These are phyloP conservation scores for Pouteria glomerata DNA, from an alignment of 148 eudicot species.

Conservation along the genomic window DNA sequence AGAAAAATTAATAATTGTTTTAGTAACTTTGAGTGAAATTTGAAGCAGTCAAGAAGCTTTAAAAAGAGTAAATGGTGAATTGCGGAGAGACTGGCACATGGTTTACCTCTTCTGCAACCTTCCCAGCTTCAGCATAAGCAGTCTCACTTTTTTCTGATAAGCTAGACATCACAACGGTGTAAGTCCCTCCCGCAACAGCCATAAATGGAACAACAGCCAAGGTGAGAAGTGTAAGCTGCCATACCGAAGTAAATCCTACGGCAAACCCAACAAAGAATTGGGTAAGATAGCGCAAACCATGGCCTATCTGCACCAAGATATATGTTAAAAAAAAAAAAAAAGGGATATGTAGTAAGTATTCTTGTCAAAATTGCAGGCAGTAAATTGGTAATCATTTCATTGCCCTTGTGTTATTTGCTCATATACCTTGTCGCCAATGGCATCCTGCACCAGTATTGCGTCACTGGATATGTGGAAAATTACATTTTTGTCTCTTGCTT, in stretches of 20 bases:
- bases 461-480: slow-evolving; percentile 63
- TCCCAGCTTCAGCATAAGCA: slow-evolving; percentile 73
- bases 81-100: slow-evolving; percentile 4
- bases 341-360: neutral
- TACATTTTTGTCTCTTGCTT: slow-evolving; percentile 47
- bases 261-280: slow-evolving; percentile 57
- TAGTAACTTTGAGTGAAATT: no score
- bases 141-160: slow-evolving; percentile 56
- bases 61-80: neutral
- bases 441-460: slow-evolving; percentile 68
- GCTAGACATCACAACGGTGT: slow-evolving; percentile 49
- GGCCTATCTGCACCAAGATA: slow-evolving; percentile 55
- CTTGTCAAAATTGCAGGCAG: neutral
- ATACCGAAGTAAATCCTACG: slow-evolving; percentile 54
- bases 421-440: slow-evolving; percentile 71
- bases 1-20: neutral
- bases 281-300: slow-evolving; percentile 56
- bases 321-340: neutral
- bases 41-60: no score
- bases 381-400: neutral
- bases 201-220: slow-evolving; percentile 61
- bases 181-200: slow-evolving; percentile 64
- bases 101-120: slow-evolving; percentile 68
- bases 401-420: neutral
- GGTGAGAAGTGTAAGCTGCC: slow-evolving; percentile 70